Evolutionary conservation across 192 early-diverging fungal genomes (phyloP).

Genomic region (Phlyctochytrium planicorne): DNA sequence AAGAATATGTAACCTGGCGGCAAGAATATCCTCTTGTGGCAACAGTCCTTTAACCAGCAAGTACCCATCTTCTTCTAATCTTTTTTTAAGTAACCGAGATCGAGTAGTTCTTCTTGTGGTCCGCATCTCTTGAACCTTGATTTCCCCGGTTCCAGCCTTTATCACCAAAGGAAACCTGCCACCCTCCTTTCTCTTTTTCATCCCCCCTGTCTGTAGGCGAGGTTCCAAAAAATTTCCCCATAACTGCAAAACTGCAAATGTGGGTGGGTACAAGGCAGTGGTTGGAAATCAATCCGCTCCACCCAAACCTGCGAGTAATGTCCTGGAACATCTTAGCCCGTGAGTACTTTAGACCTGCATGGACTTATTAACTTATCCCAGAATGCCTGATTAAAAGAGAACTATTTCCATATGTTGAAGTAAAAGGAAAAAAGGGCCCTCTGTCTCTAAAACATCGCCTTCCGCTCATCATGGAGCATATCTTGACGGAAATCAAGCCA

Average conservation of each 20-base stretch:
- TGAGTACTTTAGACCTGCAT: not conserved
- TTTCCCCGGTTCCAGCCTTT: not conserved
- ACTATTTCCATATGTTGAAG: not conserved
- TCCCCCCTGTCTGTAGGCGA: too few relatives aligned
- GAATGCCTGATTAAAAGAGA: not conserved
- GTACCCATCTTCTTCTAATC: constrained; percentile 21
- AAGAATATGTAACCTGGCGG: constrained; percentile 11
- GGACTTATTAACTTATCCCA: too few relatives aligned
- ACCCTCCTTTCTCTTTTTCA: too few relatives aligned
- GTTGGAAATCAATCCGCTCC: too few relatives aligned
- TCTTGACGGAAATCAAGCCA: not conserved
- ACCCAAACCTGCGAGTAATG: too few relatives aligned
- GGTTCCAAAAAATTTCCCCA: too few relatives aligned
- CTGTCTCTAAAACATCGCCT: not conserved
- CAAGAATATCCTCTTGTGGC: not conserved
- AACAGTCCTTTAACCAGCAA: constrained; percentile 8
- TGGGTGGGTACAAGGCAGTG: too few relatives aligned
- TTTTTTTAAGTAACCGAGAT: not conserved
- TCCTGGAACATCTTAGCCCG: not conserved
- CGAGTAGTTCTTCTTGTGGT: not conserved
- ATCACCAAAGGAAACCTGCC: not conserved
- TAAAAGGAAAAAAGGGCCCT: not conserved
- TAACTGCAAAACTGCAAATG: too few relatives aligned
- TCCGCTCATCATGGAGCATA: not conserved
- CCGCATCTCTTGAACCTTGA: not conserved